These are phyloP conservation scores for Chaetomium sp. DNA, from an alignment of 2,329 filamentous ascomycete genomes.

Conservation along the genomic window DNA sequence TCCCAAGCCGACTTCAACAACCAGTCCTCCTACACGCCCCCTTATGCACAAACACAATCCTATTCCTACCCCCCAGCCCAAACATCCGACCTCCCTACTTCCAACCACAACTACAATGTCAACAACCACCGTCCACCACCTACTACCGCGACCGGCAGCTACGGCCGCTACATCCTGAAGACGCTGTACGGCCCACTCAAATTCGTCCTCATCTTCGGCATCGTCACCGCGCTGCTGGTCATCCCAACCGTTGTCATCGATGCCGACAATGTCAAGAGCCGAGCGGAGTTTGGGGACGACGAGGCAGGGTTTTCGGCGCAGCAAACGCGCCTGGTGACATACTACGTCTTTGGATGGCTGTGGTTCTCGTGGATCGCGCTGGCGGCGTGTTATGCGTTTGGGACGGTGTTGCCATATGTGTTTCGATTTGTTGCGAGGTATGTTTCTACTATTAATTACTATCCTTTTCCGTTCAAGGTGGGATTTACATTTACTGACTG, in stretches of 20 bases:
- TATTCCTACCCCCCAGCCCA: too few species aligned
- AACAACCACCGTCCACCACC: neutral
- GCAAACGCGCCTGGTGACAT: slow-evolving; percentile 18
- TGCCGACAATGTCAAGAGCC: slow-evolving; percentile 14
- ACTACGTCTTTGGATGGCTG: slow-evolving; percentile 23
- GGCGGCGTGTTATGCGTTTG: slow-evolving; percentile 18
- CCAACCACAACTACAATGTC: neutral
- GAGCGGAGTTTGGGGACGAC: slow-evolving; percentile 7
- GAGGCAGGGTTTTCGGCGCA: slow-evolving; percentile 8
- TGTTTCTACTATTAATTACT: too few species aligned
- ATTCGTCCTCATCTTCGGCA: slow-evolving; percentile 15
- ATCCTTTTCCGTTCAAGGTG: neutral
- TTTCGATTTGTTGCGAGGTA: slow-evolving; percentile 25
- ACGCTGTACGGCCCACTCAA: slow-evolving; percentile 16
- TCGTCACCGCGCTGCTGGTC: slow-evolving; percentile 17
- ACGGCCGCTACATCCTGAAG: slow-evolving; percentile 5
- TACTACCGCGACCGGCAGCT: slow-evolving; percentile 5
- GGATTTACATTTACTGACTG: neutral
- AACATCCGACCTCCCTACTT: too few species aligned
- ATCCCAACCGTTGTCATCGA: slow-evolving; percentile 19
- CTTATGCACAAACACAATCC: too few species aligned
- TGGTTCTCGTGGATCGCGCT: slow-evolving; percentile 21
- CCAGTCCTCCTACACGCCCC: too few species aligned
- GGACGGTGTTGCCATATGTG: slow-evolving; percentile 21
- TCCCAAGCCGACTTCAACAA: too few species aligned